Base-by-base conservation (phyloP, 768 basidiomycete genomes). In the Lentinula boryana region DNA sequence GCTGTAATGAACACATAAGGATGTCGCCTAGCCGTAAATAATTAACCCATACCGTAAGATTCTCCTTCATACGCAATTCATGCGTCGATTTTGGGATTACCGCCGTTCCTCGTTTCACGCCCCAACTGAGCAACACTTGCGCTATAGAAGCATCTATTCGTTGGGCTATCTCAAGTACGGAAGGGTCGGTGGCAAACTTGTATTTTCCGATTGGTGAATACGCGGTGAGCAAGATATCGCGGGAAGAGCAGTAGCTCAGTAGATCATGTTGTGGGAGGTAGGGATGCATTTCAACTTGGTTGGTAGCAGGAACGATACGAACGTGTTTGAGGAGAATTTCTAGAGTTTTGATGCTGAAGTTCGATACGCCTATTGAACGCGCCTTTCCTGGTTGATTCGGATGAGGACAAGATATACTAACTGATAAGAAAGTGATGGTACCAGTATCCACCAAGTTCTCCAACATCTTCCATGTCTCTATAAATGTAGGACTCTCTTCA, bases 71-170 rank as follows among this genome's bases (percentile, higher is more conserved):
- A 8, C 83, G 72, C 35, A 68, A 71, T 32, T 68, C 66, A 56
- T 77, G 72, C 65, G 72, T 75, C 54, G 76, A 77, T 74, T 87
- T 86, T 27, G 85, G 82, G 36, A 85, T 79, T 18, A 84, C 80
- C 10, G 75, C 74, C 9, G 81, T 77, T 12, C 80, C 80, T 5
- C 80, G 74, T 67, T 83, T 76, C 5, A 82, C 79, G 12, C 75
- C 78, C 86, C 85, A 87, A 62, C 81, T 76, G n/a, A 86, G 74
- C 2, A 82, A 68, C 7, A 84, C 75, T 64, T 84, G 82, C 1
- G 80, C 80, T 1, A 72, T 64, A 4, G 73, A 71, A 10, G 63
- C 70, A 33, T 63, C 60, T 57, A 72, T 64, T 51, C 69, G 69
- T 13, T 60, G 61, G 2, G 76, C 75, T 7, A 79, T 65, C 3